phyloP scores from a whole-genome alignment of 306 rosid species.

The Trichosanthes truncata region DNA sequence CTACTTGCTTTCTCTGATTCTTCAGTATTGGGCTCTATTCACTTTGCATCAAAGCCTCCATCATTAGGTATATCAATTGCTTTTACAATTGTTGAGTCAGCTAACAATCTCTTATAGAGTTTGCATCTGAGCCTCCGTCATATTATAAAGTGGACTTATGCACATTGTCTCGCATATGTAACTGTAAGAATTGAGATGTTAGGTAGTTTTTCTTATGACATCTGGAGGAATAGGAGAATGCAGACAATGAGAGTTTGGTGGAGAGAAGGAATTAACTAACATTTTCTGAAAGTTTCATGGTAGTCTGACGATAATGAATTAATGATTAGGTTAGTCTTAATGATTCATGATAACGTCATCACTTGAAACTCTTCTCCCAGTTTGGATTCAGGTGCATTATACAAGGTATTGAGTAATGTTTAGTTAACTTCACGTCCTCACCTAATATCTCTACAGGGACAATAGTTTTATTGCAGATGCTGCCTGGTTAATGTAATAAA shows the following conservation, averaged over 20 bases:
- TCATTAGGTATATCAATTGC: constrained; percentile 47
- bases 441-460: not conserved
- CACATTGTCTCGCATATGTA: not conserved
- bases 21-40: constrained; percentile 81
- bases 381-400: not conserved
- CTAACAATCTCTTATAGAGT: not conserved
- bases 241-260: not conserved
- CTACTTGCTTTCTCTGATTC: constrained; percentile 82
- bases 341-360: not conserved
- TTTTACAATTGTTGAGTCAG: constrained; percentile 12
- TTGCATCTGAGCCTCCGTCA: not conserved
- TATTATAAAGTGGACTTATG: not conserved
- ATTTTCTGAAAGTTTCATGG: not conserved
- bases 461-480: not conserved
- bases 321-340: not conserved
- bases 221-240: not conserved
- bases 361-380: not conserved
- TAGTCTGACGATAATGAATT: not conserved
- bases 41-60: constrained; percentile 97
- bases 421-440: not conserved
- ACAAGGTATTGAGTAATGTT: not conserved
- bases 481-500: not conserved
- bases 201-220: not conserved
- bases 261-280: not conserved
- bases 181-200: not conserved